These are phyloP conservation scores for Cryptococcus sp. DNA, from an alignment of 1,284 basidiomycete species.

Conservation along the genomic window DNA sequence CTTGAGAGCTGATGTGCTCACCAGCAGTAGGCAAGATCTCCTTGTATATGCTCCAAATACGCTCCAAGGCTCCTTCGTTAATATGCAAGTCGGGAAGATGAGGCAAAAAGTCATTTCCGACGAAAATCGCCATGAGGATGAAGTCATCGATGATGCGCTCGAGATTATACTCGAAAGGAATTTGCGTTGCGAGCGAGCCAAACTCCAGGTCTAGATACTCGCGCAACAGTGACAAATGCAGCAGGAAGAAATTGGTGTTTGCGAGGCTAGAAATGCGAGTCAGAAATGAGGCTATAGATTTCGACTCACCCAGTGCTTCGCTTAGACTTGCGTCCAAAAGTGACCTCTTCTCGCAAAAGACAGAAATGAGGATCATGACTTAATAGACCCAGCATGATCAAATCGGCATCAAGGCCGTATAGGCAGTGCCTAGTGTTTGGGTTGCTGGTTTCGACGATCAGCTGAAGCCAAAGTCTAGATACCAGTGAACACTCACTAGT, in stretches of 20 bases:
- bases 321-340: constrained; percentile 81
- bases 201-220: constrained; percentile 98
- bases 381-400: constrained; percentile 96
- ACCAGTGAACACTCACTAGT: constrained; percentile 59
- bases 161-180: constrained; percentile 74
- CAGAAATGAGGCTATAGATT: neutral
- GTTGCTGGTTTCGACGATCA: constrained; percentile 34
- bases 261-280: constrained; percentile 62
- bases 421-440: constrained; percentile 77
- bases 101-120: constrained; percentile 99
- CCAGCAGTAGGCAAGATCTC: constrained; percentile 78
- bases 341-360: constrained; percentile 94
- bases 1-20: constrained; percentile 50
- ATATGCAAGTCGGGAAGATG: constrained; percentile 96
- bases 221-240: constrained; percentile 91
- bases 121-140: constrained; percentile 97
- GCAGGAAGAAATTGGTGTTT: constrained; percentile 87
- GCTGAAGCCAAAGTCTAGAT: neutral
- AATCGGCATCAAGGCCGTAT: constrained; percentile 96
- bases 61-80: constrained; percentile 92
- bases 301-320: constrained; percentile 66
- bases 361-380: constrained; percentile 99
- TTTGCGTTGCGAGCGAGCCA: constrained; percentile 57
- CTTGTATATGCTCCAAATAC: constrained; percentile 93
- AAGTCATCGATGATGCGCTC: constrained; percentile 98